phyloP scores from a whole-genome alignment of 2,329 filamentous ascomycete species.

The Ceratocystis cubensis region DNA sequence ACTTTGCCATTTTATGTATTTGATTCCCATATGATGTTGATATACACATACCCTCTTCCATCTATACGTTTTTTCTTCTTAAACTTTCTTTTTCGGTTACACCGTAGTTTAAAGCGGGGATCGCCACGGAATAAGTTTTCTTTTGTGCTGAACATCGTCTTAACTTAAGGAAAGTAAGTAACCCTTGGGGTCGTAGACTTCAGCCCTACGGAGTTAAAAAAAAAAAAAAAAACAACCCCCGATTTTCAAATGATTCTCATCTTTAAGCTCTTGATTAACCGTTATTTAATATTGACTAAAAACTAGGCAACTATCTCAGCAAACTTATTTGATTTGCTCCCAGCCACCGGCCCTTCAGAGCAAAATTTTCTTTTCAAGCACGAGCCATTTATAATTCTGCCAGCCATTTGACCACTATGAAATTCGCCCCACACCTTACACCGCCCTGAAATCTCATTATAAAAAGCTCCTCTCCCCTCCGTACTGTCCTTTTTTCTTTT shows the following conservation, averaged over 20 bases:
- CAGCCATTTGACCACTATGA: not conserved
- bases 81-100: not conserved
- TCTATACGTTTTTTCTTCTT: not conserved
- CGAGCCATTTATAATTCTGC: constrained; percentile 2
- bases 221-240: not conserved
- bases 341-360: not conserved
- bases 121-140: not conserved
- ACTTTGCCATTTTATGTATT: not conserved
- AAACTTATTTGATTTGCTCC: not conserved
- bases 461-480: constrained; percentile 7
- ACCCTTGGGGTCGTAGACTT: not conserved
- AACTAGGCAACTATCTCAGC: not conserved
- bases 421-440: not conserved
- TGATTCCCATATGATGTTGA: constrained; percentile 35
- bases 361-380: not conserved
- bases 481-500: not conserved
- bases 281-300: not conserved
- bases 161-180: not conserved
- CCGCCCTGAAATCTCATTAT: constrained; percentile 8
- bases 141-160: not conserved
- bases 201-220: not conserved
- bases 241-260: not conserved
- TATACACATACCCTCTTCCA: not conserved
- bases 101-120: constrained; percentile 5
- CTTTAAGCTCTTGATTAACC: not conserved